Percentiles rank a stretch among this genome's conserved stretches.
Evolutionary conservation across 2,329 filamentous ascomycete species (phyloP).

Genomic region (Myriosclerotinia scirpicola): DNA sequence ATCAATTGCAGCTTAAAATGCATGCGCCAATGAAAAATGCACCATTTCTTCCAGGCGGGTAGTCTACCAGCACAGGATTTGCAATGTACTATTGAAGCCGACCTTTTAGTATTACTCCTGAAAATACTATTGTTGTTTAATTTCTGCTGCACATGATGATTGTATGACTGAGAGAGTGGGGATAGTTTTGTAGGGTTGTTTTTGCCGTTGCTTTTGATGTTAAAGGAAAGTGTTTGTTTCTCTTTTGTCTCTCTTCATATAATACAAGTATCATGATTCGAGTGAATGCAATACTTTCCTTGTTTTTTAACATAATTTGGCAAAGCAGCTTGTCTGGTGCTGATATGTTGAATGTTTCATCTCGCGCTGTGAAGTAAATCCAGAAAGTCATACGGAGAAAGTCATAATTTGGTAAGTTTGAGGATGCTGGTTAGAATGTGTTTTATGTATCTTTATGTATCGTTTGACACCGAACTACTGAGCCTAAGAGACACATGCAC

Average conservation of each 20-base stretch:
- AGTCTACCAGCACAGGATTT: constrained; percentile 22
- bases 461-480: not conserved
- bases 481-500: not conserved
- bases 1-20: constrained; percentile 21
- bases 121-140: no score
- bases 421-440: not conserved
- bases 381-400: not conserved
- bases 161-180: no score
- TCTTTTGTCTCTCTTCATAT: no score
- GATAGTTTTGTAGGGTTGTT: not conserved
- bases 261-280: no score
- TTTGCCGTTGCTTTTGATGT: no score
- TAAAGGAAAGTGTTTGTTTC: no score
- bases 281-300: no score
- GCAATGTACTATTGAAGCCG: constrained; percentile 26
- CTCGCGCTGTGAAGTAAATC: no score
- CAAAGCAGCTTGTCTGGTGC: not conserved
- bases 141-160: no score
- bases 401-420: not conserved
- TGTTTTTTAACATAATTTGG: no score
- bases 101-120: constrained; percentile 20
- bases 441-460: not conserved
- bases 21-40: constrained; percentile 26
- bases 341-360: no score
- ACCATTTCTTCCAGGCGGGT: constrained; percentile 25